Evolutionary conservation across 2,329 filamentous ascomycete genomes (phyloP), one percentile per base, ranked within the genome.

Genomic region (Saccharata proteae): DNA sequence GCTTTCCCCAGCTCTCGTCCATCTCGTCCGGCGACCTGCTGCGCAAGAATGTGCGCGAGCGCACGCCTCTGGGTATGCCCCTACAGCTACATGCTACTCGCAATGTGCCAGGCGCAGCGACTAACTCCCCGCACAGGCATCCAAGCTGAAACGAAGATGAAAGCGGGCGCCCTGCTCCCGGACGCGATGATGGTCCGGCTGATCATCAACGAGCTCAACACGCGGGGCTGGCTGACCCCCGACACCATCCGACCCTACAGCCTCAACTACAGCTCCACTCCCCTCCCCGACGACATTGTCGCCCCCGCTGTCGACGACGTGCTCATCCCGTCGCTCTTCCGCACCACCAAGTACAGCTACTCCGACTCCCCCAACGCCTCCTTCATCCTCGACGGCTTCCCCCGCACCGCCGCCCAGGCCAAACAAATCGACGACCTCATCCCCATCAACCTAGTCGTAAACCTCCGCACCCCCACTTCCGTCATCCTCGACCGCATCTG

Each of bases 361-460:
- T 61, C 77, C 29, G 70, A 90, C 24, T 69, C 79, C 40, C 80
- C 85, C 0, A 64, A 74, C 1, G 84, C 85, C 6, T 93, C 85
- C 1, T 96, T 94, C 55, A 80, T 98, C 41, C 78, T 98, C 32
- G 90, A 98, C 53, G 90, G 90, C 11, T 98, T 96, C 57, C 90
- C 90, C 2, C 80, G 90, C 42, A 98, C 83, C 5, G 80, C 81
- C 1, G 52, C 64, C 3, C 90, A 98, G 58, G 90, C 86, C 16
- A 55, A 61, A 24, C 77, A 77, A 35, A 70, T 96, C 28, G 85
- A 93, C 51, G 61, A 64, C 26, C 67, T 94, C 19, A 72, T 96
- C 18, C 85, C 88, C n/a, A 86, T 98, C 54, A 98, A 98, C 58
- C 71, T 94, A 38, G 90, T 85, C 29, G 78, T 94, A 37, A 84